Base-by-base conservation (phyloP, 2,329 filamentous ascomycete species). In the Colletotrichum plurivorum region DNA sequence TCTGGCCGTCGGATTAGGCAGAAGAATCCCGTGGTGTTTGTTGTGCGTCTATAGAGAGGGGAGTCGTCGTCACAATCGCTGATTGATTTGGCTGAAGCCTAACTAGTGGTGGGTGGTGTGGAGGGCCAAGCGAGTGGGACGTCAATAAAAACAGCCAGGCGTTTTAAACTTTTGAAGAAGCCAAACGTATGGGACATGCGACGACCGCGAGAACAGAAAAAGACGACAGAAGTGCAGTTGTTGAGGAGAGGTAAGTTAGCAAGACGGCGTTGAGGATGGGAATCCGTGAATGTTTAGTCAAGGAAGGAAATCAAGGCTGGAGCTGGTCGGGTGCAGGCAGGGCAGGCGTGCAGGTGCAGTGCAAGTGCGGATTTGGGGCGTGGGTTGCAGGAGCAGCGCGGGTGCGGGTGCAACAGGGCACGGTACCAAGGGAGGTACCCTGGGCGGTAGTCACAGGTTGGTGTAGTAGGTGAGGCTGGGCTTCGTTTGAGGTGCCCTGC, bases 81-180 rank as follows among this genome's bases (percentile, higher is more conserved):
- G 53, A 49, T 49, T 22, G 10, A 43, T 27, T 59, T 16, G 65
- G 55, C 36, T 45, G 56, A 67, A 67, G 56, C 49, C 66, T 69
- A 36, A 36, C 31, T 36, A 36, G 31, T 36, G 31, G 31, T 36
- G 31, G 31, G 31, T 10, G 18, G 25, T 31, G 27, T 18, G 27
- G 43, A 56, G 10, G 13, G 22, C 31, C 53, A 57, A 61, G 62
- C 67, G 67, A 67, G 41, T 46, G 39, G 39, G 27, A 13, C 7
- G 46, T 16, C 36, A 48, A 57, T 9, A 57, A 49, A 22, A 69
- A 41, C 63, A 49, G 25, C 54, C 51, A 49, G 7, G 36, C 61
- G 63, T 55, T 59, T 46, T 57, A 69, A 69, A 59, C 64, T 36
- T 36, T 36, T 9, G 31, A 10, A 36, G 31, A 36, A 9, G 31